phyloP scores from a whole-genome alignment of 192 early-diverging fungal genomes.

The Backusella psychrophila region DNA sequence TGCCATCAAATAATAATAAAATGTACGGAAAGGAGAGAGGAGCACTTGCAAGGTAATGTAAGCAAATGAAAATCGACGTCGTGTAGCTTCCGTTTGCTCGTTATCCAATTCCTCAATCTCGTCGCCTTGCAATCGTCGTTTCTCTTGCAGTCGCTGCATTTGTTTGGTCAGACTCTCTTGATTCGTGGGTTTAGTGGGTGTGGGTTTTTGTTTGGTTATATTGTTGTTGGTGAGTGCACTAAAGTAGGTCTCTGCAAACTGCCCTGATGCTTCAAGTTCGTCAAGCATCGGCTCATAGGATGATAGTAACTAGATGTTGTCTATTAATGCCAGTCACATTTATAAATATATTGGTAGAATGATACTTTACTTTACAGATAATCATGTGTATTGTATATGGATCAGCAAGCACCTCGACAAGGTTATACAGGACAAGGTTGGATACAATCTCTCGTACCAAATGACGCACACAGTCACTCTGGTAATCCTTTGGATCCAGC shows the following conservation, averaged over 20 bases:
- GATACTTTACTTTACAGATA: constrained; percentile 43
- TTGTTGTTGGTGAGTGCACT: constrained; percentile 6
- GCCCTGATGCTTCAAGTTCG: constrained; percentile 21
- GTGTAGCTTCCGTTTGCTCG: neutral
- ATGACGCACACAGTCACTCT: constrained; percentile 44
- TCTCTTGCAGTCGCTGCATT: constrained; percentile 19
- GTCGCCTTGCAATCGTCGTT: constrained; percentile 10
- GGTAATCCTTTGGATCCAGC: constrained; percentile 38
- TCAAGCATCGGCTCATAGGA: constrained; percentile 15
- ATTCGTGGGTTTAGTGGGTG: neutral
- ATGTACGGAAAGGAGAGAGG: constrained; percentile 15
- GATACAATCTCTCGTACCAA: constrained; percentile 47
- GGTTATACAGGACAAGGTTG: constrained; percentile 39
- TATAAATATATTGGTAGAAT: no score
- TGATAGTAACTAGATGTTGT: constrained; percentile 13
- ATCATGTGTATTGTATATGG: constrained; percentile 52
- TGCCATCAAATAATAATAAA: constrained; percentile 24
- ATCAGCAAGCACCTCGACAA: constrained; percentile 44
- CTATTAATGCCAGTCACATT: no score
- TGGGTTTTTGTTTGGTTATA: neutral
- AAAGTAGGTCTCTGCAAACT: constrained; percentile 21
- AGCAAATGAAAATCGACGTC: constrained; percentile 27
- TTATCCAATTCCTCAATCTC: neutral
- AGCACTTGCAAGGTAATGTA: constrained; percentile 36
- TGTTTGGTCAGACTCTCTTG: constrained; percentile 1